Evolutionary conservation across 257 asterid genomes (phyloP).

Genomic region (Solanum paucissectum): DNA sequence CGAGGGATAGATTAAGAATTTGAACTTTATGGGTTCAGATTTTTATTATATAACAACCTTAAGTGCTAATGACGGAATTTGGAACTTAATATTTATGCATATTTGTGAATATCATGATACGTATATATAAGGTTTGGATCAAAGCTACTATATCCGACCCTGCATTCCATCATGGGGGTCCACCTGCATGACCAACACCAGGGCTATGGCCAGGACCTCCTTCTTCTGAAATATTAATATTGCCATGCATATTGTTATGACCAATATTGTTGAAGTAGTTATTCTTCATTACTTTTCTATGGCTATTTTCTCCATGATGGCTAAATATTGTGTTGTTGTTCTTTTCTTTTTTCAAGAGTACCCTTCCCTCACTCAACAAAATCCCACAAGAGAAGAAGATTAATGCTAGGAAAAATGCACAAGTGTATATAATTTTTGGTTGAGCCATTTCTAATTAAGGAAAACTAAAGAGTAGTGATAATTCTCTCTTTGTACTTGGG

Average conservation of each 20-base stretch:
- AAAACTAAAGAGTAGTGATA: neutral
- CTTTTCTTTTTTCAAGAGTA: neutral
- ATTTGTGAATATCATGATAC: neutral
- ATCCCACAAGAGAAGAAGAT: neutral
- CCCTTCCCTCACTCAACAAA: slow-evolving; percentile 1
- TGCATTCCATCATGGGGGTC: neutral
- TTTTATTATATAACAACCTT: neutral
- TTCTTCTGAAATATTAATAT: neutral
- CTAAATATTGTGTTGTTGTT: neutral
- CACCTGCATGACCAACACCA: slow-evolving; percentile 13
- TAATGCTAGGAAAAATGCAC: slow-evolving; percentile 6
- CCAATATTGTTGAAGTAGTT: neutral
- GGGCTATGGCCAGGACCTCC: slow-evolving; percentile 25
- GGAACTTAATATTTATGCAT: neutral
- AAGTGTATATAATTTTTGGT: neutral
- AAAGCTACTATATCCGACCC: neutral
- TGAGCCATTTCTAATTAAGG: neutral
- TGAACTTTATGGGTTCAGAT: neutral
- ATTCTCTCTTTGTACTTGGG: neutral
- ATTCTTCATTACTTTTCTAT: neutral
- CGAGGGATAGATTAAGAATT: neutral
- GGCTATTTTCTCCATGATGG: neutral
- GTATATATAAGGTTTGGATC: neutral
- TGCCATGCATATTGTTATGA: neutral
- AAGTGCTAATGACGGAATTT: neutral